Evolutionary conservation across 75 land plant species (phyloP), one percentile per base, ranked within the genome.

Genomic region (Picea glauca): DNA sequence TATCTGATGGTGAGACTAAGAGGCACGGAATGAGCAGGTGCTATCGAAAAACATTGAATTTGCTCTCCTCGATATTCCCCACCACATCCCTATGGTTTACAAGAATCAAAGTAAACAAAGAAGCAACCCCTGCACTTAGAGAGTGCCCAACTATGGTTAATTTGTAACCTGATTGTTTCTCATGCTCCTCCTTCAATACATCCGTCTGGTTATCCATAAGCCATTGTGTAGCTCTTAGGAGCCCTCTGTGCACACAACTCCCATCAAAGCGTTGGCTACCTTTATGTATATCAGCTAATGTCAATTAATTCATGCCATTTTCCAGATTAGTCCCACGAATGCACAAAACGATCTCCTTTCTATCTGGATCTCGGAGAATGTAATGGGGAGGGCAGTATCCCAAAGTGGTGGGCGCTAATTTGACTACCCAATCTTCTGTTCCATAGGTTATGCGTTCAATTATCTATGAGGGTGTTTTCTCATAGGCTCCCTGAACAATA

Each of bases 91-190:
- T 26, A 26, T 26, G 26, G 26, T 26, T 26, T 26, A 26, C 26
- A 26, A 26, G 26, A 26, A 26, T 26, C 26, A 26, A 26, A 26
- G 26, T 26, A 26, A 26, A 26, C 26, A 26, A 26, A 26, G 26
- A 26, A 26, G 26, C 26, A 26, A 26, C 26, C 26, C 26, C 26
- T 26, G 26, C 26, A 26, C 26, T 26, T 46, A 94, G 77, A 21
- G 98, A 94, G 75, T 97, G 98, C 38, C 99, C 99, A 0, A 88
- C 85, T 78, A 94, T 88, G 17, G 87, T 89, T 83, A 97, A 63
- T 14, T 82, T 94, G 62, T 92, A 94, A 30, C 79, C 57, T 38
- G 86, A 80, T 75, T 89, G 78, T 38, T 83, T 87, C 75, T 84
- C 84, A 43, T 77, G 75, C 78, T 81, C 63, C 32, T 43, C 20